phyloP scores from a whole-genome alignment of 208 protist species.

The Acanthamoeba divionensis region DNA sequence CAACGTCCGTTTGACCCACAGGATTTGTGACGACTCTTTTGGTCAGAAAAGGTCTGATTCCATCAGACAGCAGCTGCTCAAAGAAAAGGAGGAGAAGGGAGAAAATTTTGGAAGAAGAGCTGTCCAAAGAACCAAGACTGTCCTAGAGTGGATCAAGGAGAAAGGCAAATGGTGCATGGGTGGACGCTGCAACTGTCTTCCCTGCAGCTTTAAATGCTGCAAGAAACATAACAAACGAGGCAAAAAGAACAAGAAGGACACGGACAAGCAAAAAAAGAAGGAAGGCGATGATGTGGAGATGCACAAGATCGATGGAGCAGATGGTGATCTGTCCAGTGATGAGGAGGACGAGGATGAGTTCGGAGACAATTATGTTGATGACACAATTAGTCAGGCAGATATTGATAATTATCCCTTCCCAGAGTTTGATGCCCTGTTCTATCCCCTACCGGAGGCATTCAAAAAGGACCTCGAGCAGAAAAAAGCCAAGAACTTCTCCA shows the following conservation, averaged over 20 bases:
- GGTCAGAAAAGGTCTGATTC: neutral
- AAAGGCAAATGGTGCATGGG: slow-evolving; percentile 32
- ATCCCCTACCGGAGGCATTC: slow-evolving; percentile 3
- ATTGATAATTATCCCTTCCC: slow-evolving; percentile 25
- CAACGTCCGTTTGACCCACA: slow-evolving; percentile 1
- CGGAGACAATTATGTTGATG: neutral
- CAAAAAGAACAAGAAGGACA: no score
- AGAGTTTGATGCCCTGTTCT: slow-evolving; percentile 24
- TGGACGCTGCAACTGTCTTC: neutral
- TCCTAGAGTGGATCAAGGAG: neutral
- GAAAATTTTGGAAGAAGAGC: no score
- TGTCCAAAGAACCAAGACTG: neutral
- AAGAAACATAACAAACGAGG: no score
- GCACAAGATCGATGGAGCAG: neutral
- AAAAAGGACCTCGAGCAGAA: neutral
- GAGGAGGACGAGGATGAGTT: neutral
- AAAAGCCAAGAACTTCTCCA: neutral
- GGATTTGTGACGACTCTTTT: slow-evolving; percentile 39
- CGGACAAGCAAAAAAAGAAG: neutral
- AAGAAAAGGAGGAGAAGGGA: neutral
- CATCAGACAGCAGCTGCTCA: neutral
- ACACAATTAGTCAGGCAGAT: neutral
- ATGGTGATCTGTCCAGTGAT: neutral
- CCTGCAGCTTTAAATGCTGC: neutral
- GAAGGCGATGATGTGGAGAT: neutral